These are phyloP conservation scores for Aspergillus bombycis DNA, from an alignment of 2,329 filamentous ascomycete species.

Conservation along the genomic window DNA sequence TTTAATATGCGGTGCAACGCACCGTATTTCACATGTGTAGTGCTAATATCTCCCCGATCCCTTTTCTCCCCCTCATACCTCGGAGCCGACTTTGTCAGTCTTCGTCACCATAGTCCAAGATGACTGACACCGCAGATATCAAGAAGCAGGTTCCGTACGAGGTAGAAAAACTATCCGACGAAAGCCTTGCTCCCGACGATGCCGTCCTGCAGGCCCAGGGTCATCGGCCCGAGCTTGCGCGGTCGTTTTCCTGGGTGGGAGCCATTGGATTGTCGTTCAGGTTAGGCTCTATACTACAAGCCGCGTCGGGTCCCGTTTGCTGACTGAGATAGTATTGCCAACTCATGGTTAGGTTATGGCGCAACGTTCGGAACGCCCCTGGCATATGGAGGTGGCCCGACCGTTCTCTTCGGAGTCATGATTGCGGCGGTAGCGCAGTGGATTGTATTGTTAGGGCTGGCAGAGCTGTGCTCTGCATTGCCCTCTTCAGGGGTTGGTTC, in stretches of 20 bases:
- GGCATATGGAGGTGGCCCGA: conserved; percentile 28
- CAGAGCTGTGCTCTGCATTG: conserved; percentile 21
- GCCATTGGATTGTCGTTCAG: conserved; percentile 27
- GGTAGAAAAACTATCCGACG: conserved; percentile 8
- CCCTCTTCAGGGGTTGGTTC: conserved; percentile 13
- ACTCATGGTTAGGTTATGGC: conserved; percentile 36
- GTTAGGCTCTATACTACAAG: neutral
- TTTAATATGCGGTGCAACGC: conserved; percentile 2
- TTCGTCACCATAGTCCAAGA: conserved; percentile 1
- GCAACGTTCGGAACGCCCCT: conserved; percentile 25
- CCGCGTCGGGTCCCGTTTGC: neutral
- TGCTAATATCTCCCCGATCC: conserved; percentile 1
- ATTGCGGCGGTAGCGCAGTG: conserved; percentile 26
- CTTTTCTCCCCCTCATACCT: neutral
- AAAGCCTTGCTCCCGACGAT: conserved; percentile 1
- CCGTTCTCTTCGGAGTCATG: conserved; percentile 27
- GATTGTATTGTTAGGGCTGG: conserved; percentile 18
- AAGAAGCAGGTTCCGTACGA: neutral
- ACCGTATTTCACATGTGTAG: conserved; percentile 6
- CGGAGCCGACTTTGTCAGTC: conserved; percentile 3
- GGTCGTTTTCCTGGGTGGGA: conserved; percentile 28
- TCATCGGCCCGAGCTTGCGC: conserved; percentile 11
- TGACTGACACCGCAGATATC: conserved; percentile 2
- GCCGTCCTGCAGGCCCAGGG: conserved; percentile 15
- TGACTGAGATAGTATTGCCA: conserved; percentile 25